These are phyloP conservation scores for Candida namnaoensis DNA, from an alignment of 805 yeast genomes.

Conservation along the genomic window DNA sequence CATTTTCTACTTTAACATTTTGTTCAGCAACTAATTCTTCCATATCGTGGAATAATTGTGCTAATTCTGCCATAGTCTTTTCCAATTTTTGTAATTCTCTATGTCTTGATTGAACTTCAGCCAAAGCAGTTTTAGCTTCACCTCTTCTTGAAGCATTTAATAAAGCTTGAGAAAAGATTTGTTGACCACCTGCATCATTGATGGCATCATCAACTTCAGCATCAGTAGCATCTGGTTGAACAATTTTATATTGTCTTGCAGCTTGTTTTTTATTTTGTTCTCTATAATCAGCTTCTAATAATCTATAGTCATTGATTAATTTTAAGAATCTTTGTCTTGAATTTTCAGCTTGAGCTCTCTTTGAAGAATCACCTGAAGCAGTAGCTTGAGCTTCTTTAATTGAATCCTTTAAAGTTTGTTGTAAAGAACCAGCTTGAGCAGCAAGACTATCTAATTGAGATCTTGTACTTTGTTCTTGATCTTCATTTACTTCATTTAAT, in stretches of 20 bases:
- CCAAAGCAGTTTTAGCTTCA: conserved; percentile 90
- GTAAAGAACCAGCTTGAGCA: conserved; percentile 72
- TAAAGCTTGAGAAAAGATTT: conserved; percentile 90
- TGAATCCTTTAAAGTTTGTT: conserved; percentile 62
- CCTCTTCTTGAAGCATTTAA: conserved; percentile 83
- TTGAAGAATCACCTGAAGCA: conserved; percentile 66
- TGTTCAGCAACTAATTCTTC: conserved; percentile 94
- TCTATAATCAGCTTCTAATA: conserved; percentile 78
- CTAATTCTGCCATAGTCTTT: conserved; percentile 90
- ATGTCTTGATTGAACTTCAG: conserved; percentile 94
- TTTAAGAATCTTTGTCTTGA: conserved; percentile 78
- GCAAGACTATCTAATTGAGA: conserved; percentile 70
- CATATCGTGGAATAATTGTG: conserved; percentile 92
- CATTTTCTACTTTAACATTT: conserved; percentile 76
- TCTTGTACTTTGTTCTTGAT: conserved; percentile 59
- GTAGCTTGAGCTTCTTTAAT: conserved; percentile 70
- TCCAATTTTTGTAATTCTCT: conserved; percentile 91
- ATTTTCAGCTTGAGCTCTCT: conserved; percentile 85
- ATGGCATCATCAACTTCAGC: conserved; percentile 80
- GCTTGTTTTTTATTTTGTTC: conserved; percentile 83
- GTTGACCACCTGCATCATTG: conserved; percentile 78
- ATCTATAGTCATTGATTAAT: conserved; percentile 79
- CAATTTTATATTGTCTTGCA: conserved; percentile 86
- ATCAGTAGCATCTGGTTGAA: conserved; percentile 77
- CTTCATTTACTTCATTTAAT: conserved; percentile 64